Evolutionary conservation across 345 rosid species (phyloP).

Genomic region (Aquilaria yunnanensis): DNA sequence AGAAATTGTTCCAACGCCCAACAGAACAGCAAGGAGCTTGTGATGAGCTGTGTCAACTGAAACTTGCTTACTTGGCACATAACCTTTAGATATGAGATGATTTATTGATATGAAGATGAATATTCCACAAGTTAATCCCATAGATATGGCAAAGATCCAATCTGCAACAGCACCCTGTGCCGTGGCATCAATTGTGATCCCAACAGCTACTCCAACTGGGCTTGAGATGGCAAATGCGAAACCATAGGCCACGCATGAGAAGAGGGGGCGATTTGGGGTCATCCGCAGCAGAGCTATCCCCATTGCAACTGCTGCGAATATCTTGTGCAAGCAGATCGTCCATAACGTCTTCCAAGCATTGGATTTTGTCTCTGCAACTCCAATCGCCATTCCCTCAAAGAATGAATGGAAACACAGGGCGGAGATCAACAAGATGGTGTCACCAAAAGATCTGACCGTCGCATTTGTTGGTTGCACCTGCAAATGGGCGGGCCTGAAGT

Average conservation of each 20-base stretch:
- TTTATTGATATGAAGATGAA: constrained; percentile 69
- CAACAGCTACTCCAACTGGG: constrained; percentile 57
- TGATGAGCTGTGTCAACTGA: constrained; percentile 31
- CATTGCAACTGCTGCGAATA: constrained; percentile 75
- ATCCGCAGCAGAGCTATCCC: constrained; percentile 68
- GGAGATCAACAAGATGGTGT: constrained; percentile 48
- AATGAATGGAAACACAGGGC: constrained; percentile 83
- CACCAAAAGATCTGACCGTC: constrained; percentile 39
- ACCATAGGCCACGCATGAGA: constrained; percentile 40
- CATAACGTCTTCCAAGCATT: constrained; percentile 70
- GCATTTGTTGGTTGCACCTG: not conserved
- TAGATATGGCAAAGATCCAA: constrained; percentile 69
- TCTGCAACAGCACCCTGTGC: constrained; percentile 56
- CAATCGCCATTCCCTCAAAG: constrained; percentile 70
- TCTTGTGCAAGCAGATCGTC: constrained; percentile 53
- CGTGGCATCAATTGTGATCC: constrained; percentile 57
- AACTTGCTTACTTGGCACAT: constrained; percentile 24
- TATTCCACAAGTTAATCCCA: constrained; percentile 41
- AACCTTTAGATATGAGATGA: constrained; percentile 60
- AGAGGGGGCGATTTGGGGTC: constrained; percentile 53
- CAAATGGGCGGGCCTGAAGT: constrained; percentile 10
- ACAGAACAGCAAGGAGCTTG: constrained; percentile 49
- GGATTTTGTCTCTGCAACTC: constrained; percentile 46
- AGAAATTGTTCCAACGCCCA: constrained; percentile 55
- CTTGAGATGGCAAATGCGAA: constrained; percentile 72